Conservation (phyloP, 306 rosid genomes). For the Leucaena leucocephala region DNA sequence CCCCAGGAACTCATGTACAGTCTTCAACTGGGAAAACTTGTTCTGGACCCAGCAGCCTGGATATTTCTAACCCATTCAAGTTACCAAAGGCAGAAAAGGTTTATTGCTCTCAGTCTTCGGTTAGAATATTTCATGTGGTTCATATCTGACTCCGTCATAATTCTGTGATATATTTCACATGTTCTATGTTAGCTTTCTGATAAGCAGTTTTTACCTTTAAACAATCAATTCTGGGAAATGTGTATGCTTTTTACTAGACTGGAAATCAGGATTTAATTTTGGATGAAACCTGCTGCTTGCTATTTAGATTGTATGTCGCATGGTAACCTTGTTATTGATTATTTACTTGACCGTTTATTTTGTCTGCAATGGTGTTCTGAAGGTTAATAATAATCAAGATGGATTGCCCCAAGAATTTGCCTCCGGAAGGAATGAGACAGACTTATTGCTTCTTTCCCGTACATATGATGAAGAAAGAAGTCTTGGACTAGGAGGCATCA, state of each 20-base stretch:
- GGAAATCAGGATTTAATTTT: neutral
- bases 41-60: conserved; percentile 43
- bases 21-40: conserved; percentile 42
- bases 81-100: conserved; percentile 60
- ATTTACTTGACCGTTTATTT: neutral
- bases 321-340: conserved; percentile 24
- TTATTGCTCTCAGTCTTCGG: conserved; percentile 25
- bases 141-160: neutral
- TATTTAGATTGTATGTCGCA: conserved; percentile 26
- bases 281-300: neutral
- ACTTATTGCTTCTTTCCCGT: conserved; percentile 45
- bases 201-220: neutral
- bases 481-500: conserved; percentile 82
- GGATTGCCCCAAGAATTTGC: conserved; percentile 45
- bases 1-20: conserved; percentile 45
- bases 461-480: conserved; percentile 67
- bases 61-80: conserved; percentile 49
- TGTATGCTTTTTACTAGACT: neutral
- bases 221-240: conserved; percentile 9
- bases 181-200: neutral
- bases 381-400: conserved; percentile 50
- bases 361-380: conserved; percentile 35
- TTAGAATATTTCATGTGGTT: conserved; percentile 28
- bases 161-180: neutral
- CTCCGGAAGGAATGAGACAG: conserved; percentile 48